A percentile compares a stretch with the other conserved stretches of the same genome.
Conservation (phyloP, 768 basidiomycete species). For the Rhizopogon vulgaris region DNA sequence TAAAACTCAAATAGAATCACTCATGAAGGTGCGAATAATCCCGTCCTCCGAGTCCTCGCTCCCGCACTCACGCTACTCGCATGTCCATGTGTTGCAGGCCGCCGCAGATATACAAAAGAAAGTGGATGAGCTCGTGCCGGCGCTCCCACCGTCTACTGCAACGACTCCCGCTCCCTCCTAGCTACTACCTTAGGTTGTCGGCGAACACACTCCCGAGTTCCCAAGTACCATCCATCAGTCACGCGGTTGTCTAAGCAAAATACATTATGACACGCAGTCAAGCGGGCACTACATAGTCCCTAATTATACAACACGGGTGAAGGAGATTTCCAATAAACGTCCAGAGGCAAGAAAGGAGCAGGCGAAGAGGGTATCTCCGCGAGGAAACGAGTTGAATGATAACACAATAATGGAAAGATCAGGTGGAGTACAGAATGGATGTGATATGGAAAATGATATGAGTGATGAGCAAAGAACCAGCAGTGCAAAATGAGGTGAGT, state of each 20-base stretch:
- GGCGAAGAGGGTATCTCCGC: constrained; percentile 22
- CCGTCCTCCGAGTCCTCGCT: neutral
- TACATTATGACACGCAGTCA: constrained; percentile 5
- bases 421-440: constrained; percentile 4
- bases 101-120: constrained; percentile 72
- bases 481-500: neutral
- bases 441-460: constrained; percentile 7
- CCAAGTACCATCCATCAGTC: neutral
- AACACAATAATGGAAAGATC: constrained; percentile 8
- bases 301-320: constrained; percentile 25
- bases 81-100: constrained; percentile 34
- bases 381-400: constrained; percentile 10
- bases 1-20: constrained; percentile 68
- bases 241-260: constrained; percentile 7
- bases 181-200: constrained; percentile 3
- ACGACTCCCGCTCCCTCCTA: constrained; percentile 18
- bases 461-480: neutral
- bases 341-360: constrained; percentile 8
- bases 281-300: constrained; percentile 14
- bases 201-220: constrained; percentile 3
- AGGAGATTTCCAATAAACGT: constrained; percentile 15
- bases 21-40: constrained; percentile 54
- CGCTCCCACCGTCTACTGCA: constrained; percentile 28
- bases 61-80: constrained; percentile 8
- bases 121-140: constrained; percentile 59